Conservation (phyloP, 352 stramenopile genomes). For the Phytophthora capsici region DNA sequence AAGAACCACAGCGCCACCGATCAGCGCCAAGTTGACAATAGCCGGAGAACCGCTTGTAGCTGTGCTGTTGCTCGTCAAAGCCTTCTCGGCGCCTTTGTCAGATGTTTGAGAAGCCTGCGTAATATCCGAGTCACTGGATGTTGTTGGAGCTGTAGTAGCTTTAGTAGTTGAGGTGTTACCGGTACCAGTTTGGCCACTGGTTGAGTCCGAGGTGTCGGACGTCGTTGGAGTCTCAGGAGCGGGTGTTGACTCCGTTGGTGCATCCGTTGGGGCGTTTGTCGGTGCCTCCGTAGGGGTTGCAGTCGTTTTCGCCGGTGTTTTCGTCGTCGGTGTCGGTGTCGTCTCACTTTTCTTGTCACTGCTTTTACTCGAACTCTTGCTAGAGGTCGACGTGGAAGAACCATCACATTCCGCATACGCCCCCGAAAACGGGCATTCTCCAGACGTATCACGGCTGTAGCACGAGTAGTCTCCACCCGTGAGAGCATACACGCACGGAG, state of each 20-base stretch:
- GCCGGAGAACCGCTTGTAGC: conserved; percentile 24
- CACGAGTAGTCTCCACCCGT: conserved; percentile 68
- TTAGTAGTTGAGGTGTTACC: conserved; percentile 5
- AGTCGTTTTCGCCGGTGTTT: conserved; percentile 17
- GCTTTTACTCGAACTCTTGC: conserved; percentile 7
- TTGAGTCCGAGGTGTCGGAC: conserved; percentile 1
- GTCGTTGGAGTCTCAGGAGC: not conserved
- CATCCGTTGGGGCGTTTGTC: not conserved
- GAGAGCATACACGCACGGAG: conserved; percentile 73
- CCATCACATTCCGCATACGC: conserved; percentile 38
- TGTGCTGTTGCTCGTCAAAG: conserved; percentile 15
- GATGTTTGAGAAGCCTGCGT: conserved; percentile 15
- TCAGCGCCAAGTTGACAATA: conserved; percentile 54
- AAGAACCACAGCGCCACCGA: conserved; percentile 46
- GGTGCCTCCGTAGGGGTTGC: conserved; percentile 1
- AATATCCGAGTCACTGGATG: not conserved
- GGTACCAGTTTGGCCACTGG: conserved; percentile 8
- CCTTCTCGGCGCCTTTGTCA: conserved; percentile 3
- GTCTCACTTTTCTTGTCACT: conserved; percentile 7
- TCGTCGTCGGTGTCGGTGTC: conserved; percentile 7
- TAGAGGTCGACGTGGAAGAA: conserved; percentile 7
- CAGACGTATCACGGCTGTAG: conserved; percentile 49
- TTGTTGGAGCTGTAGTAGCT: not conserved
- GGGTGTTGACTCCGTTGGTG: conserved; percentile 1
- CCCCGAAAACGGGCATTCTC: conserved; percentile 31